These are phyloP conservation scores for Fagopyrum esculentum DNA, from an alignment of 148 eudicot genomes.

Conservation along the genomic window DNA sequence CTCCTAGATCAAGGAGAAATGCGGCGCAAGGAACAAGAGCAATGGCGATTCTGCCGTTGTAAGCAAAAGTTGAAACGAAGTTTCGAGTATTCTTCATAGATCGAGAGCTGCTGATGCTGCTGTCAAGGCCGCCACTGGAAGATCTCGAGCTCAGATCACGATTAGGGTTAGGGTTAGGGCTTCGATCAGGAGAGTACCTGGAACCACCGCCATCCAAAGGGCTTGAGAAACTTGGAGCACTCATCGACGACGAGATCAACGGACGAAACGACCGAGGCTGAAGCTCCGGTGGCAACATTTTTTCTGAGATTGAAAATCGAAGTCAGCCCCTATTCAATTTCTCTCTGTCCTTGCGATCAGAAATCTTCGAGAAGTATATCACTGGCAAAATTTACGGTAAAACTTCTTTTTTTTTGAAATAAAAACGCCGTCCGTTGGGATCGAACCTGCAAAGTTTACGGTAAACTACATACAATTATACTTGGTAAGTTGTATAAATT, in stretches of 20 bases:
- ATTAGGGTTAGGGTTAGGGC: conserved; percentile 38
- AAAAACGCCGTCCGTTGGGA: too few species aligned
- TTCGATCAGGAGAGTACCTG: conserved; percentile 30
- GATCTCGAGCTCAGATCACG: conserved; percentile 18
- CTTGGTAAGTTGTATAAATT: too few species aligned
- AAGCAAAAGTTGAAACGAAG: conserved; percentile 40
- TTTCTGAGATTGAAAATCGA: conserved; percentile 3
- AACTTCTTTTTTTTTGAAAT: neutral
- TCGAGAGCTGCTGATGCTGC: conserved; percentile 23
- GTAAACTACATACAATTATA: too few species aligned
- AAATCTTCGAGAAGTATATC: neutral
- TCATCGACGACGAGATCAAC: conserved; percentile 47
- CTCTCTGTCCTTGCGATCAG: conserved; percentile 8
- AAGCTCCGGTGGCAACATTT: conserved; percentile 73
- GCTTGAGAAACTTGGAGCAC: conserved; percentile 44
- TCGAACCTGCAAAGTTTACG: too few species aligned
- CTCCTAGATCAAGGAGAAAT: conserved; percentile 87
- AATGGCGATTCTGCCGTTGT: conserved; percentile 62
- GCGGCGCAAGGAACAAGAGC: conserved; percentile 70
- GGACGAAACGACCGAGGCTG: conserved; percentile 58
- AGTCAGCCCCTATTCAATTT: conserved; percentile 6
- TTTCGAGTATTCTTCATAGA: conserved; percentile 39
- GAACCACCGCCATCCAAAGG: conserved; percentile 26
- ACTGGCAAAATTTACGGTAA: neutral
- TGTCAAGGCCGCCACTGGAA: conserved; percentile 15